Percentiles rank a stretch among this genome's conserved stretches.
These are phyloP conservation scores for Aspergillus affinis DNA, from an alignment of 495 filamentous ascomycete genomes.

Conservation along the genomic window DNA sequence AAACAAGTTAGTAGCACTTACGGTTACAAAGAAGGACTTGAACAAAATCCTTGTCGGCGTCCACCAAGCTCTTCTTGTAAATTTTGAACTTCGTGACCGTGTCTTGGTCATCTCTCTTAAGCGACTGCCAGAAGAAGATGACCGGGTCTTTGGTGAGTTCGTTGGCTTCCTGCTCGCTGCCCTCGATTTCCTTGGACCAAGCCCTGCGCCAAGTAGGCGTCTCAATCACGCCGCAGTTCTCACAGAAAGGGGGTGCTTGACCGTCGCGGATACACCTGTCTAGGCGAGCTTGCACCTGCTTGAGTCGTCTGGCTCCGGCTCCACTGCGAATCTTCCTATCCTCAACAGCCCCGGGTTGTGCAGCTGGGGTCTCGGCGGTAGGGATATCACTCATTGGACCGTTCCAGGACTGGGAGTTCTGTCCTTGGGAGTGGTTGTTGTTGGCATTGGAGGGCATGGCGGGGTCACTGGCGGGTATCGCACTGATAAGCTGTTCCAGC, in stretches of 20 bases:
- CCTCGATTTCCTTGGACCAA: slow-evolving; percentile 66
- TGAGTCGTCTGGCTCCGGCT: slow-evolving; percentile 35
- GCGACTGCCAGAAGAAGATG: slow-evolving; percentile 60
- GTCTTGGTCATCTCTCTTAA: slow-evolving; percentile 59
- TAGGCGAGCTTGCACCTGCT: slow-evolving; percentile 50
- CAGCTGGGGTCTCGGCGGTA: slow-evolving; percentile 34
- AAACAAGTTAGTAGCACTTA: slow-evolving; percentile 41
- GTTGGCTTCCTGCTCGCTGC: slow-evolving; percentile 60
- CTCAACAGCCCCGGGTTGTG: slow-evolving; percentile 21
- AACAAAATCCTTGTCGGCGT: slow-evolving; percentile 63
- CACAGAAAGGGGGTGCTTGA: slow-evolving; percentile 79
- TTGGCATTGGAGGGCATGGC: slow-evolving; percentile 31
- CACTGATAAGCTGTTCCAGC: slow-evolving; percentile 33
- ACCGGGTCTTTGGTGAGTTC: slow-evolving; percentile 65
- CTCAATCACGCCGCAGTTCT: slow-evolving; percentile 90
- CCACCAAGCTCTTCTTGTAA: slow-evolving; percentile 73
- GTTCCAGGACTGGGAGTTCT: slow-evolving; percentile 49
- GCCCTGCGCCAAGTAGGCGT: slow-evolving; percentile 95
- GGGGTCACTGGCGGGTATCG: slow-evolving; percentile 59
- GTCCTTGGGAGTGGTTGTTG: slow-evolving; percentile 30
- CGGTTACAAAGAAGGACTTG: slow-evolving; percentile 85
- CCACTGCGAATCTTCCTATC: slow-evolving; percentile 37
- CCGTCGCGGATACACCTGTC: slow-evolving; percentile 68
- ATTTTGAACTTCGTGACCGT: slow-evolving; percentile 62
- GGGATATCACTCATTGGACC: slow-evolving; percentile 42